Percentiles rank a stretch among this genome's conserved stretches.
phyloP scores from a whole-genome alignment of 2,329 filamentous ascomycete genomes.

The Coccinonectria pachysandricola region DNA sequence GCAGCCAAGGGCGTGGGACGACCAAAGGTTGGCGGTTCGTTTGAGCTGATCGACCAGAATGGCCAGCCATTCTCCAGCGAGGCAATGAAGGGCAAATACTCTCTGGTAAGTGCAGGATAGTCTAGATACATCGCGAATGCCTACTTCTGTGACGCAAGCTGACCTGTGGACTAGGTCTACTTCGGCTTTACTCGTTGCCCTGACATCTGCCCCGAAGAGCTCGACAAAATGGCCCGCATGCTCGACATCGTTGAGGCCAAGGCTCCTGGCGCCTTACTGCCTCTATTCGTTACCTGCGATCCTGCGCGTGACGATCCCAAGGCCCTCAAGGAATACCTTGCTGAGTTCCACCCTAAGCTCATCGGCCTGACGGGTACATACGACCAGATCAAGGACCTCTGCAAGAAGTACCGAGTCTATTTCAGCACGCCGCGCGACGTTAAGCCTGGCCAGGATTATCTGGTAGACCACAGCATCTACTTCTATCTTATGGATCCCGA shows the following conservation, averaged over 20 bases:
- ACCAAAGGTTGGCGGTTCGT: conserved; percentile 86
- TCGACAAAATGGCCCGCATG: conserved; percentile 98
- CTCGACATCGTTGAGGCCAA: conserved; percentile 59
- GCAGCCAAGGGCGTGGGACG: conserved; percentile 85
- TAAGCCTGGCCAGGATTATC: conserved; percentile 87
- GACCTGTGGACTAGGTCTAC: no score
- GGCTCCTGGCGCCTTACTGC: conserved; percentile 46
- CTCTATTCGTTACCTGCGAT: conserved; percentile 93
- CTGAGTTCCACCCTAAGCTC: conserved; percentile 81
- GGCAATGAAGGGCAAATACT: conserved; percentile 80
- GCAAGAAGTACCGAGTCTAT: conserved; percentile 94
- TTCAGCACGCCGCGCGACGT: conserved; percentile 87
- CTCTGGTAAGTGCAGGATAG: conserved; percentile 58
- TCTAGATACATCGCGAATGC: no score
- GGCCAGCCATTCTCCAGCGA: conserved; percentile 67
- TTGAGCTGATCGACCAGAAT: conserved; percentile 72
- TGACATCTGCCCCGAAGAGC: conserved; percentile 96
- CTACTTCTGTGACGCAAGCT: no score
- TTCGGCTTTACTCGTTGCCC: conserved; percentile 98
- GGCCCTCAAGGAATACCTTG: conserved; percentile 74
- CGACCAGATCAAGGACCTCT: conserved; percentile 85
- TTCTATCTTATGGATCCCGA: conserved; percentile 99
- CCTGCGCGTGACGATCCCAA: conserved; percentile 81
- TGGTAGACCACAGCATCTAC: conserved; percentile 98
- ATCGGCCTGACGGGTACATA: conserved; percentile 88